A percentile compares a stretch with the other conserved stretches of the same genome.
Conservation (phyloP, 768 basidiomycete species). For the Hypholoma sublateritium region DNA sequence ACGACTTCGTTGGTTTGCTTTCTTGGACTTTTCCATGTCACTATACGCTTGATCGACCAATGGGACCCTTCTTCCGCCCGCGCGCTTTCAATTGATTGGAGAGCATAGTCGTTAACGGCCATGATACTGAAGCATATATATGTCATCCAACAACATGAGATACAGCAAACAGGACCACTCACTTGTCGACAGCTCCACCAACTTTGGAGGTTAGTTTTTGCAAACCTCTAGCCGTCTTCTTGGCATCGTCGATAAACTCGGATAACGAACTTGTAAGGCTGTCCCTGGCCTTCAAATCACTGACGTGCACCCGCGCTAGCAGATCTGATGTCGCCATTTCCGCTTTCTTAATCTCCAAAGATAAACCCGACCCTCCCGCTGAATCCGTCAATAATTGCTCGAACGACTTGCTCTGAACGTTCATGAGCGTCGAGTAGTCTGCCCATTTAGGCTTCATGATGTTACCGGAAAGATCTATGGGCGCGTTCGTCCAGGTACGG, state of each 20-base stretch:
- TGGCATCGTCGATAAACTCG: conserved; percentile 62
- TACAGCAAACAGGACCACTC: conserved; percentile 22
- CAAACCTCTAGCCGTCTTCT: conserved; percentile 55
- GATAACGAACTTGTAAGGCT: conserved; percentile 48
- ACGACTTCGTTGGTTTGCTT: conserved; percentile 45
- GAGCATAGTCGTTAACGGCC: conserved; percentile 72
- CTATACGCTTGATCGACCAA: conserved; percentile 33
- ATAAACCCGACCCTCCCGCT: conserved; percentile 56
- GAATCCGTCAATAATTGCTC: conserved; percentile 63
- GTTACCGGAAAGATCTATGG: neutral
- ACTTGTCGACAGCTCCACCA: conserved; percentile 77
- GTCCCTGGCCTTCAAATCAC: conserved; percentile 63
- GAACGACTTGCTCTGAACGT: conserved; percentile 61
- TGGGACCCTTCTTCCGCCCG: conserved; percentile 33
- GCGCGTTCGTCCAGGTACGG: conserved; percentile 12
- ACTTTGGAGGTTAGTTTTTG: conserved; percentile 65
- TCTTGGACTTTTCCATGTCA: conserved; percentile 35
- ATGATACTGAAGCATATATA: conserved; percentile 48
- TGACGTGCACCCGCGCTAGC: conserved; percentile 58
- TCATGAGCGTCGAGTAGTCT: conserved; percentile 60
- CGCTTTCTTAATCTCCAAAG: conserved; percentile 70
- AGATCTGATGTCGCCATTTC: conserved; percentile 78
- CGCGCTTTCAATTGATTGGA: conserved; percentile 52
- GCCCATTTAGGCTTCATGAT: conserved; percentile 39
- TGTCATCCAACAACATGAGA: neutral